Percentiles rank a stretch among this genome's conserved stretches.
phyloP scores from a whole-genome alignment of 2,329 filamentous ascomycete species.

The Colletotrichum viniferum region DNA sequence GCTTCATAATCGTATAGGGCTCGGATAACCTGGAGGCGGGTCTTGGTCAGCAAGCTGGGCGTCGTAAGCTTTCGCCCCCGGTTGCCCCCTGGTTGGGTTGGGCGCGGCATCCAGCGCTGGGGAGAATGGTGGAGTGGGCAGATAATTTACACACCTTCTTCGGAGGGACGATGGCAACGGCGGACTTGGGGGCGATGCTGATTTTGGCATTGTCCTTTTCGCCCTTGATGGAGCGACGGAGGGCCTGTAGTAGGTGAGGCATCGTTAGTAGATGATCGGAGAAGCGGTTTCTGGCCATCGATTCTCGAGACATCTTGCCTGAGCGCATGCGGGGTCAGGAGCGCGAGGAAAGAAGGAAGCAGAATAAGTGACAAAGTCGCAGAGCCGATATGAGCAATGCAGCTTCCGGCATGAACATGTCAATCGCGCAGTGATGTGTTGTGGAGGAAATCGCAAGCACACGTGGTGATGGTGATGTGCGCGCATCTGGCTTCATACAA shows the following conservation, averaged over 20 bases:
- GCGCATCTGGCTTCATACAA: background rate
- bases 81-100: background rate
- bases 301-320: conserved; percentile 13
- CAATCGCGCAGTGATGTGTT: background rate
- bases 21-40: conserved; percentile 79
- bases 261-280: conserved; percentile 39
- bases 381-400: background rate
- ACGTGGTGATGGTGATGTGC: background rate
- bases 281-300: conserved; percentile 17
- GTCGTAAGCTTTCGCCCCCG: background rate
- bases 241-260: conserved; percentile 63
- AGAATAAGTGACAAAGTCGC: background rate
- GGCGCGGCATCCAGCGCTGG: background rate
- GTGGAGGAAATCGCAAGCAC: background rate
- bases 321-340: conserved; percentile 17
- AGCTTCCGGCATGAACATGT: background rate
- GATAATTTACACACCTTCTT: conserved; percentile 74
- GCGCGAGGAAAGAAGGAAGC: conserved; percentile 16
- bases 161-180: conserved; percentile 86
- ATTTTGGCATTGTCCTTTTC: conserved; percentile 80
- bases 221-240: conserved; percentile 88
- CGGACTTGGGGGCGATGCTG: conserved; percentile 82
- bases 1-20: conserved; percentile 93
- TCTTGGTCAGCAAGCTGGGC: conserved; percentile 25
- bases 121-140: background rate